Base-by-base conservation (phyloP, 108 stramenopile species). In the Bacterosira constricta region DNA sequence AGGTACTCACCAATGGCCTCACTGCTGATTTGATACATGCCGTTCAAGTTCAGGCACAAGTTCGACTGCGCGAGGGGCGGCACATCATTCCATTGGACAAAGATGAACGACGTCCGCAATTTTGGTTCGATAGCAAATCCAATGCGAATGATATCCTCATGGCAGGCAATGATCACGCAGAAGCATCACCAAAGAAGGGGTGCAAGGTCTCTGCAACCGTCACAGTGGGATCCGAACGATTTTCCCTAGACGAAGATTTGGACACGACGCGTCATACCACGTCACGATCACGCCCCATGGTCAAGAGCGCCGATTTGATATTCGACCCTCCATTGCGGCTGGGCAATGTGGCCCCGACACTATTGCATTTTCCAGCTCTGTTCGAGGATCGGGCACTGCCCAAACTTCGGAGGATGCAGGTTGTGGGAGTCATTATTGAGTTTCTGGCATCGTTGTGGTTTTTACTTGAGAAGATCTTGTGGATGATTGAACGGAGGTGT, bases 21-120 rank as follows among this genome's bases (percentile, higher is more conserved):
- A 88, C 94, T 35, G 83, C 90, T 0, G 89, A 95, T 82, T 64
- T 95, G 17, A 82, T 95, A 25, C 94, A 95, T 74, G 90, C 86
- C 2, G 37, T 85, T 46, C 83, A 85, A 50, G 79, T 82, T 23
- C 69, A 89, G 55, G 90, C 80, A 21, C 75, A 57, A 13, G 73
- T 90, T 36, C 78, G 85, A 61, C 47, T 94, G 34, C 71, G 81
- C 23, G 73, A 82, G 49, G 93, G 93, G 29, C 53, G 83, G 18
- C 89, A 91, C 62, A 73, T 84, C 73, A 85, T 95, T 42, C 94
- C 91, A 18, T 69, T 95, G n/a, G 82, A 90, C 53, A 90, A 88
- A 65, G 76, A 95, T 74, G 70, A 82, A n/a, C 54, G 64, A 37
- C 85, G 90, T 23, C 92, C 92, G n/a, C 92, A 94, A 45, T 88